phyloP scores from a whole-genome alignment of 1,139 yeast species.

The Saccharomyces hybrid region DNA sequence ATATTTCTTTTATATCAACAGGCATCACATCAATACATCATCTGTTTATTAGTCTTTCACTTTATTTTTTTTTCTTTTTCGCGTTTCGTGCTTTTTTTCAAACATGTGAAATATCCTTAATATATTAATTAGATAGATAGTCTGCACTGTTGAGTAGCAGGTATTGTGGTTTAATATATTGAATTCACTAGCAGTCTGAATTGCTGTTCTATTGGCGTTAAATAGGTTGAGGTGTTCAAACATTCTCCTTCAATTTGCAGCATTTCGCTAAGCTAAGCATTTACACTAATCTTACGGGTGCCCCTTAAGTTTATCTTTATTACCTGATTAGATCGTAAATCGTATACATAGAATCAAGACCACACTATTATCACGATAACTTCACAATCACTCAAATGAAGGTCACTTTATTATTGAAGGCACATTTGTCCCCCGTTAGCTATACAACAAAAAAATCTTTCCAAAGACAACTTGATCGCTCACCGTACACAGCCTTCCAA shows the following conservation, averaged over 20 bases:
- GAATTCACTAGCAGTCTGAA: not conserved
- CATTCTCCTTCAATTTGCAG: not conserved
- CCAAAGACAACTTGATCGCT: constrained; percentile 11
- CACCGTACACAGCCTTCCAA: constrained; percentile 20
- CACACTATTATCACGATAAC: not conserved
- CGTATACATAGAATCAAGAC: not conserved
- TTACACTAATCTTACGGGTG: not conserved
- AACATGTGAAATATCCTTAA: not conserved
- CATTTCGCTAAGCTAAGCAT: not conserved
- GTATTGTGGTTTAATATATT: not conserved
- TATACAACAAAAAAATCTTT: constrained; percentile 12
- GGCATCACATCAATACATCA: not conserved
- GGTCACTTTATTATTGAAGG: not conserved
- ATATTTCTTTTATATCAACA: not conserved
- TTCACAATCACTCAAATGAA: not conserved
- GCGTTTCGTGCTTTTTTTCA: not conserved
- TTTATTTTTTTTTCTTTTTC: not conserved
- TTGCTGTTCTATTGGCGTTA: not conserved
- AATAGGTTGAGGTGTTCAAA: not conserved
- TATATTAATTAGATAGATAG: not conserved
- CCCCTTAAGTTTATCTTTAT: not conserved
- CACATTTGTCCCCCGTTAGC: not conserved
- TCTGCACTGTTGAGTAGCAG: not conserved
- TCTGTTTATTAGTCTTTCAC: not conserved
- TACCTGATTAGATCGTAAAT: not conserved